phyloP scores from a whole-genome alignment of 495 filamentous ascomycete genomes.

The Hypoxylon rickii region DNA sequence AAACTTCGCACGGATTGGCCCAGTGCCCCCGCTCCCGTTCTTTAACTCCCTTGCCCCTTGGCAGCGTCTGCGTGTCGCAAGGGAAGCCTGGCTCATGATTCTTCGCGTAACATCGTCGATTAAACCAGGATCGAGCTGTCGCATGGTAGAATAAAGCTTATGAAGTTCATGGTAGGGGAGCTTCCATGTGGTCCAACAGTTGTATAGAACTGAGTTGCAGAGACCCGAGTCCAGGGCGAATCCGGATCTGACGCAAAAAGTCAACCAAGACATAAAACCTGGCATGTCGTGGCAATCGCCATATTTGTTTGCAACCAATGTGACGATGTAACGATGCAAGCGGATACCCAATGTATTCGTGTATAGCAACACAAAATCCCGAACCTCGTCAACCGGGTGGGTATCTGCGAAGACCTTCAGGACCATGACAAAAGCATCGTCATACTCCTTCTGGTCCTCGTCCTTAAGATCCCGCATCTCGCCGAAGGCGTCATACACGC shows the following conservation, averaged over 20 bases:
- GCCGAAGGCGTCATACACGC: slow-evolving; percentile 43
- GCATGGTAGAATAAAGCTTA: slow-evolving; percentile 41
- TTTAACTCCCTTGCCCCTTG: too few relatives aligned
- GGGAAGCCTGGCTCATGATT: slow-evolving; percentile 44
- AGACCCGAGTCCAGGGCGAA: slow-evolving; percentile 43
- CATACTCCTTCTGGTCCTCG: slow-evolving; percentile 25
- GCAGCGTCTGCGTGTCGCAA: slow-evolving; percentile 24
- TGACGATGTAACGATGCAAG: slow-evolving; percentile 44
- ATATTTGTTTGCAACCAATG: slow-evolving; percentile 53
- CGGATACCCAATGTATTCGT: slow-evolving; percentile 39
- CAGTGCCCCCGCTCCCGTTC: too few relatives aligned
- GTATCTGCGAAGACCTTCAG: slow-evolving; percentile 48
- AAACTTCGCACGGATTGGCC: slow-evolving; percentile 13
- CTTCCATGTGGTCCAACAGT: slow-evolving; percentile 41
- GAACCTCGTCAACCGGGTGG: slow-evolving; percentile 47
- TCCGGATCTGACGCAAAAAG: slow-evolving; percentile 38
- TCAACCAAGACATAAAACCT: slow-evolving; percentile 44
- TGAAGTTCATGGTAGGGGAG: slow-evolving; percentile 46
- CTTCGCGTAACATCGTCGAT: slow-evolving; percentile 41
- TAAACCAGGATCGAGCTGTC: slow-evolving; percentile 34
- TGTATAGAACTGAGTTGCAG: slow-evolving; percentile 48
- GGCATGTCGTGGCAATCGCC: slow-evolving; percentile 45
- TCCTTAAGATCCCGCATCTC: slow-evolving; percentile 34
- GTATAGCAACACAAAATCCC: slow-evolving; percentile 47
- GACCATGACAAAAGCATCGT: slow-evolving; percentile 45